A percentile compares a stretch with the other conserved stretches of the same genome.
These are phyloP conservation scores for Penicillium crustosum DNA, from an alignment of 2,329 filamentous ascomycete species.

Conservation along the genomic window DNA sequence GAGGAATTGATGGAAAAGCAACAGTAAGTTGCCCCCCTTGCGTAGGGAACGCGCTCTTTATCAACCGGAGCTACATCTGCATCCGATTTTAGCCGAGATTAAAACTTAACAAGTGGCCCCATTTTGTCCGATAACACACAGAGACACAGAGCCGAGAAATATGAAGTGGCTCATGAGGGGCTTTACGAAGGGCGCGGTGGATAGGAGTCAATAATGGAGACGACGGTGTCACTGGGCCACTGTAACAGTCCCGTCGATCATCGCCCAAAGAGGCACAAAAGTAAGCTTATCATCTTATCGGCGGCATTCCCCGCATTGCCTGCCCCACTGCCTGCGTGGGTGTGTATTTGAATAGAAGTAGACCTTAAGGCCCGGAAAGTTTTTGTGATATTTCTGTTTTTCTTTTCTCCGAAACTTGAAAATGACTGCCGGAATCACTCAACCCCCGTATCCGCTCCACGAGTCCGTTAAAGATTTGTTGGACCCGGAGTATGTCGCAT, in stretches of 20 bases:
- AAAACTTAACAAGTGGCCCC: not conserved
- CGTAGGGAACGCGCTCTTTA: not conserved
- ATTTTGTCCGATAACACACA: not conserved
- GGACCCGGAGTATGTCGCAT: conserved; percentile 53
- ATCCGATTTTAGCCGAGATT: not conserved
- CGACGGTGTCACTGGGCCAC: not conserved
- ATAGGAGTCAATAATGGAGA: not conserved
- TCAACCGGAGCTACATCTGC: not conserved
- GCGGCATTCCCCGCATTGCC: not conserved
- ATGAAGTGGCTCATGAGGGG: not conserved
- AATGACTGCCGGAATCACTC: conserved; percentile 19
- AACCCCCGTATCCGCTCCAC: conserved; percentile 51
- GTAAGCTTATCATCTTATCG: conserved; percentile 2
- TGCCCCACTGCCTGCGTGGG: conserved; percentile 3
- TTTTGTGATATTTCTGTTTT: not conserved
- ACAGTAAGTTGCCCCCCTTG: not conserved
- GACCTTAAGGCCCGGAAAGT: not conserved
- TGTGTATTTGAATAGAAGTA: not conserved
- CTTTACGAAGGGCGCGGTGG: not conserved
- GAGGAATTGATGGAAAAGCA: not conserved
- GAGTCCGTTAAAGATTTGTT: conserved; percentile 48
- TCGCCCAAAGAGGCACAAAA: not conserved
- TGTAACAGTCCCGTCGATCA: not conserved
- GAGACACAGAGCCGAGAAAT: not conserved
- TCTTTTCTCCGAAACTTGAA: not conserved